Percentiles rank a stretch among this genome's conserved stretches.
These are phyloP conservation scores for Coniochaeta ligniaria DNA, from an alignment of 2,329 filamentous ascomycete species.

Conservation along the genomic window DNA sequence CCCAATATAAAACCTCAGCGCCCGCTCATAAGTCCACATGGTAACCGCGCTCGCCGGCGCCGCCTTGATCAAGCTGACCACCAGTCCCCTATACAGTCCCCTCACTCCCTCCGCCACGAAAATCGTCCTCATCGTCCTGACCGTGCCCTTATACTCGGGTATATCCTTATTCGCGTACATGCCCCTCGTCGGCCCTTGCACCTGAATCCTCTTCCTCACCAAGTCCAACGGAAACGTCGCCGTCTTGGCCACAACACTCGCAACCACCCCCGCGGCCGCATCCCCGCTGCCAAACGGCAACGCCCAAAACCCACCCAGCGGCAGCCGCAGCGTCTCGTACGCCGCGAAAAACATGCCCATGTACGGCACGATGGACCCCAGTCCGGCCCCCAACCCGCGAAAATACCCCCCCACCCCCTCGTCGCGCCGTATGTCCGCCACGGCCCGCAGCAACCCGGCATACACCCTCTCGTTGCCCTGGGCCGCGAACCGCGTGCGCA, in stretches of 20 bases:
- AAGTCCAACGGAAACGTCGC: conserved; percentile 89
- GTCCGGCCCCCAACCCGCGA: conserved; percentile 71
- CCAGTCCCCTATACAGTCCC: conserved; percentile 81
- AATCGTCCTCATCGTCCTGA: conserved; percentile 61
- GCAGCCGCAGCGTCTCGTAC: conserved; percentile 70
- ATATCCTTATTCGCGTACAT: conserved; percentile 83
- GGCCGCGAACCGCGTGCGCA: conserved; percentile 93
- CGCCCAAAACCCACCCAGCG: conserved; percentile 40
- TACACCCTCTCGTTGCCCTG: conserved; percentile 82
- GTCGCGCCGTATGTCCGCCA: conserved; percentile 64
- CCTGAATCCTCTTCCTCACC: conserved; percentile 86
- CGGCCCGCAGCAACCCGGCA: conserved; percentile 56
- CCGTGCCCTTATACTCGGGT: conserved; percentile 69
- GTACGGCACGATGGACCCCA: conserved; percentile 86
- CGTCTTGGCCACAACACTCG: conserved; percentile 79
- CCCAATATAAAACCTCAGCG: conserved; percentile 51
- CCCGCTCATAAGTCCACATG: conserved; percentile 88
- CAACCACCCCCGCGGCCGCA: conserved; percentile 72
- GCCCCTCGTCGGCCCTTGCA: conserved; percentile 79
- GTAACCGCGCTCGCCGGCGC: conserved; percentile 90
- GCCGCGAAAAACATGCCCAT: conserved; percentile 95
- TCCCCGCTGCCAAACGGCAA: conserved; percentile 72
- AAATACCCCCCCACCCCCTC: conserved; percentile 83
- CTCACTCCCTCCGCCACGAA: conserved; percentile 64
- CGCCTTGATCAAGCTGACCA: conserved; percentile 85